Evolutionary conservation across 2,329 filamentous ascomycete genomes (phyloP).

Genomic region (Neofusicoccum ribis): DNA sequence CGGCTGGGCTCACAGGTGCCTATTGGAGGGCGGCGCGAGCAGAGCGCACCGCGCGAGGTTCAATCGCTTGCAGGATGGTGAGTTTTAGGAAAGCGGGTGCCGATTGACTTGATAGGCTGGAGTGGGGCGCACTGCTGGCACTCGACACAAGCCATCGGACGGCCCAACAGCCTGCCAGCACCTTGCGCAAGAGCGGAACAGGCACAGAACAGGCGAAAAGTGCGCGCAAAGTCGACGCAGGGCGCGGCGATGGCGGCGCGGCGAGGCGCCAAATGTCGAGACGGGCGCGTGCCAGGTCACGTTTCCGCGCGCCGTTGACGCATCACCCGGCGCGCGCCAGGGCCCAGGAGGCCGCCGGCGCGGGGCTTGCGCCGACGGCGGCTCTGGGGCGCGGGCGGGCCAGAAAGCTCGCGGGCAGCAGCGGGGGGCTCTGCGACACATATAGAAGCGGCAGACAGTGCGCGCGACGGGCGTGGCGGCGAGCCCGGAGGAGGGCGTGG

Average conservation of each 20-base stretch:
- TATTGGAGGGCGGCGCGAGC: conserved; percentile 1
- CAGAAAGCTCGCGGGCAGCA: not conserved
- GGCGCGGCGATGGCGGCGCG: not conserved
- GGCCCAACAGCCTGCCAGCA: conserved; percentile 18
- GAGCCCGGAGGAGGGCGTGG: not conserved
- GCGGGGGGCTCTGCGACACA: not conserved
- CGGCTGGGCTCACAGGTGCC: not conserved
- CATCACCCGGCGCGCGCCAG: conserved; percentile 10
- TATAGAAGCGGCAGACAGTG: not conserved
- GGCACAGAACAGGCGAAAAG: conserved; percentile 12
- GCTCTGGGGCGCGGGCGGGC: not conserved
- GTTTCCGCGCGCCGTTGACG: conserved; percentile 13
- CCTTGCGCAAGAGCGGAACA: conserved; percentile 14
- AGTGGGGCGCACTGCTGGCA: conserved; percentile 19
- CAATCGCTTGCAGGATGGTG: conserved; percentile 21
- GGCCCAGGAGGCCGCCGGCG: not conserved
- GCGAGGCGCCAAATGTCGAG: not conserved
- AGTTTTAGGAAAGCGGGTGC: conserved; percentile 25
- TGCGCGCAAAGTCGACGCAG: not conserved
- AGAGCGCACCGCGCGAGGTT: conserved; percentile 7
- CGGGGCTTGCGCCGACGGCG: not conserved
- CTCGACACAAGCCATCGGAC: conserved; percentile 16
- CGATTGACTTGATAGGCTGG: conserved; percentile 25
- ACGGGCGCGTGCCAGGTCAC: conserved; percentile 6
- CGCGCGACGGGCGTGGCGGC: not conserved